Base-by-base conservation (phyloP, 139 green algal species). In the Pedinophyceae sp. region DNA sequence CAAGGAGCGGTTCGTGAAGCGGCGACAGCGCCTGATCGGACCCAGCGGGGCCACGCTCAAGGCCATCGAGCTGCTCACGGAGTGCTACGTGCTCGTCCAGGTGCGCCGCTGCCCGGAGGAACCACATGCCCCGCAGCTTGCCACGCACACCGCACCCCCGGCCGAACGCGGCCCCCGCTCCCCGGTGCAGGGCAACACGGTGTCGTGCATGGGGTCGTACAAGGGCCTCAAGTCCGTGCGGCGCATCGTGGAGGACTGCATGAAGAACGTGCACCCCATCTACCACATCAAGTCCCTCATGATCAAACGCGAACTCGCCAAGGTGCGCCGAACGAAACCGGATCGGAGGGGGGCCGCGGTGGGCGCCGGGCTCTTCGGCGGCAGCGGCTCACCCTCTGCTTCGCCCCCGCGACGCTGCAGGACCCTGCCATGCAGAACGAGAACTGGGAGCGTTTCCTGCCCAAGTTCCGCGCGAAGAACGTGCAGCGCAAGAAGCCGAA, bases 391-490 rank as follows among this genome's bases (percentile, higher is more conserved):
- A n/a, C n/a, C n/a, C n/a, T n/a, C n/a, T n/a, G n/a, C n/a, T n/a
- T n/a, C n/a, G n/a, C n/a, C n/a, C n/a, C n/a, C n/a, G n/a, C n/a
- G n/a, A n/a, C n/a, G n/a, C n/a, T n/a, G n/a, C n/a, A n/a, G n/a
- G 87, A 96, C 56, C 81, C 82, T 0, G 66, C 64, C n/a, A 65
- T 95, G 43, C 71, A 71, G 3, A 52, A 81, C 0, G 86, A 98
- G 57, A 93, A 86, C 60, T 99, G 92, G 92, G 83, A 97, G 25
- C 75, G 91, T 52, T 99, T 99, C 66, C 67, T 99, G 58, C 92
- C 92, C 41, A 97, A 95, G 50, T 99, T 98, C 75, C 95, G 94
- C 68, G 95, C 95, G 76, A 95, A 94, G 77, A 99, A 97, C 64
- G 86, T 98, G 4, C 72, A 93, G 74, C 69, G 79, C 13, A 79